Percentiles rank a stretch among this genome's conserved stretches.
phyloP scores from a whole-genome alignment of 1,284 basidiomycete genomes.

The Spongispora temasekensis region DNA sequence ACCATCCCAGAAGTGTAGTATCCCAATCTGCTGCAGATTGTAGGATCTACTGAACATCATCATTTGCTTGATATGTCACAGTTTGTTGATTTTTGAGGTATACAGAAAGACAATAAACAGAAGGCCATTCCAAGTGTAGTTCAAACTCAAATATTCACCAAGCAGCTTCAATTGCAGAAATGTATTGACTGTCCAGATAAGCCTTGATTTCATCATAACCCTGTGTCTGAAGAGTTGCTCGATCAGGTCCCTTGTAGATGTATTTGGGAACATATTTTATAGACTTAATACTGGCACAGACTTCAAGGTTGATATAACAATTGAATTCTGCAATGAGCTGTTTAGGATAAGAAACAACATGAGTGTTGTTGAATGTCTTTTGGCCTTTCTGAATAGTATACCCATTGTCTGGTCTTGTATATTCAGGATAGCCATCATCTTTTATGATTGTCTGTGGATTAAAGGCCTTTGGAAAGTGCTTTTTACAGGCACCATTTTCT shows the following conservation, averaged over 20 bases:
- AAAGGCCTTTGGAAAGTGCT: slow-evolving; percentile 8
- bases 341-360: slow-evolving; percentile 9
- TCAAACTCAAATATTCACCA: slow-evolving; percentile 21
- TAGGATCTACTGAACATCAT: too few relatives aligned
- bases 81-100: too few relatives aligned
- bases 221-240: slow-evolving; percentile 22
- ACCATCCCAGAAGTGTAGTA: too few relatives aligned
- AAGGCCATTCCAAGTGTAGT: too few relatives aligned
- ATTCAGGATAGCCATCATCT: slow-evolving; percentile 12
- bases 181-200: slow-evolving; percentile 22
- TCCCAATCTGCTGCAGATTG: too few relatives aligned
- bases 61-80: too few relatives aligned
- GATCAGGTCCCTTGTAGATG: slow-evolving; percentile 44
- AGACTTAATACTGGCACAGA: slow-evolving; percentile 25
- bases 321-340: slow-evolving; percentile 24
- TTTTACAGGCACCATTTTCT: slow-evolving; percentile 5
- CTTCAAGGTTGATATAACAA: slow-evolving; percentile 53
- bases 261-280: slow-evolving; percentile 49
- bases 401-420: slow-evolving; percentile 11
- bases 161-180: slow-evolving; percentile 12
- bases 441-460: slow-evolving; percentile 1
- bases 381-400: slow-evolving; percentile 2
- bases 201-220: slow-evolving; percentile 7
- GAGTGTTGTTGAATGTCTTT: slow-evolving; percentile 1
- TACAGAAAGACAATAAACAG: too few relatives aligned